These are phyloP conservation scores for Macrocybe gigantea DNA, from an alignment of 768 basidiomycete genomes.

Conservation along the genomic window DNA sequence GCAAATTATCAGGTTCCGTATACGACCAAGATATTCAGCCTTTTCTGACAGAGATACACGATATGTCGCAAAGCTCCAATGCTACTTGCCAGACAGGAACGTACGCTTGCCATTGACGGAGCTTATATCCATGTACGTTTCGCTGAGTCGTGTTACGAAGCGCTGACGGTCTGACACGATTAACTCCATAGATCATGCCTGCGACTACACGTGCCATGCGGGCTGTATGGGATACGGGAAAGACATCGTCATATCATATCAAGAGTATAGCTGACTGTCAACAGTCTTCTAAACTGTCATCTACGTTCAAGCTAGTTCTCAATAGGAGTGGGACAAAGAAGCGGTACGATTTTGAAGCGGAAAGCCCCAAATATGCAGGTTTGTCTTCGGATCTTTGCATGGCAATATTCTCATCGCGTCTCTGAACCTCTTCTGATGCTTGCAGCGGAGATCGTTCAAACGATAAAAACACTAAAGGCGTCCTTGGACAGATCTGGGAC, in stretches of 20 bases:
- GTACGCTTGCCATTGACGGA: conserved; percentile 90
- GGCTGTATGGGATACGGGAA: conserved; percentile 82
- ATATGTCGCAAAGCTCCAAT: conserved; percentile 95
- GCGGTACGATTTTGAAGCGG: conserved; percentile 96
- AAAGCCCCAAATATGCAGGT: conserved; percentile 77
- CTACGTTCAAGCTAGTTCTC: conserved; percentile 86
- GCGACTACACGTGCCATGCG: conserved; percentile 64
- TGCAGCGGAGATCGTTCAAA: conserved; percentile 72
- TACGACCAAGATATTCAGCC: not conserved
- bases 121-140: conserved; percentile 79
- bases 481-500: conserved; percentile 62
- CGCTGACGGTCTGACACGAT: conserved; percentile 5
- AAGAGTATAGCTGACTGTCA: conserved; percentile 81
- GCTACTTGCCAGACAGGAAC: conserved; percentile 85
- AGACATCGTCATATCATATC: conserved; percentile 91
- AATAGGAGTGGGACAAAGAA: conserved; percentile 73
- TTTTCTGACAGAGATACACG: conserved; percentile 64
- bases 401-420: too few species aligned
- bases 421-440: not conserved
- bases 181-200: conserved; percentile 71
- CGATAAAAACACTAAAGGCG: conserved; percentile 58
- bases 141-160: not conserved
- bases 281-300: conserved; percentile 72
- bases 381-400: not conserved
- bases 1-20: conserved; percentile 4